Evolutionary conservation across 2,329 filamentous ascomycete species (phyloP).

Genomic region (Cercospora janseana): DNA sequence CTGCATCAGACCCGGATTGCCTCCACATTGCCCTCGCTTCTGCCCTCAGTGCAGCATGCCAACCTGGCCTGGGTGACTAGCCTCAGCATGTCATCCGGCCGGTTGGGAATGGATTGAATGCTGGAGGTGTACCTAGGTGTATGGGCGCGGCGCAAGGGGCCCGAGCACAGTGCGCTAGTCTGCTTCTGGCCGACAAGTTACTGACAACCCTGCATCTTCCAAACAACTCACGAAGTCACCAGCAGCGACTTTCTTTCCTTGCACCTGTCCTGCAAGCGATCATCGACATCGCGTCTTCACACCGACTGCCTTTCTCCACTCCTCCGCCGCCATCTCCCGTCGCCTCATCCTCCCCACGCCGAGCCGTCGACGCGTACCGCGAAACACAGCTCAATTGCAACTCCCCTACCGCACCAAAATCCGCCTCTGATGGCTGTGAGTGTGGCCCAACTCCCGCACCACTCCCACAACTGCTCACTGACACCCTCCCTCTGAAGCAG

Average conservation of each 20-base stretch:
- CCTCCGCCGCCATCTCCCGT: not conserved
- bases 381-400: not conserved
- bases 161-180: no score
- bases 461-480: not conserved
- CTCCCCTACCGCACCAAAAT: conserved; percentile 1
- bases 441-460: not conserved
- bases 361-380: not conserved
- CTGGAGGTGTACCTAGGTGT: no score
- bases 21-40: no score
- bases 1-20: no score
- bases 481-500: conserved; percentile 31
- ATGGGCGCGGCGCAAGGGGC: no score
- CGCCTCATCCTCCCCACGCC: not conserved
- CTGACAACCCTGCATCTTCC: no score
- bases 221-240: not conserved
- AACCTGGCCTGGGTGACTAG: no score
- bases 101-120: no score
- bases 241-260: not conserved
- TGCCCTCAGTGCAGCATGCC: no score
- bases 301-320: not conserved
- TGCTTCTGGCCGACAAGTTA: no score
- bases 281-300: not conserved
- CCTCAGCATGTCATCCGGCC: no score
- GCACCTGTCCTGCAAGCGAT: not conserved
- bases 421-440: conserved; percentile 8